Percentiles rank a stretch among this genome's conserved stretches.
phyloP scores from a whole-genome alignment of 768 basidiomycete species.

The Phanerochaete sordida region DNA sequence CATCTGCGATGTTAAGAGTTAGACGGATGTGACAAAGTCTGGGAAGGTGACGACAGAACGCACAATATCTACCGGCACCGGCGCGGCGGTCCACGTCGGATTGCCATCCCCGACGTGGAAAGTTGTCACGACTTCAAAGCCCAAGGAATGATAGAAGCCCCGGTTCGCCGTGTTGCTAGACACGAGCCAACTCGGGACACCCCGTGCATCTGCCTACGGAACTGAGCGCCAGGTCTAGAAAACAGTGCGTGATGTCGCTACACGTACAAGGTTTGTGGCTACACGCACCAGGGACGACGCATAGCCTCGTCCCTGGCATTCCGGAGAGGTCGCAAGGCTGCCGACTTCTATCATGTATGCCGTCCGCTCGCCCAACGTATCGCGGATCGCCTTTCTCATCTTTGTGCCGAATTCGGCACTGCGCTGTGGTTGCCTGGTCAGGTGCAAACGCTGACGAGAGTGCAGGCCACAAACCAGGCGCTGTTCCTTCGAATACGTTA shows the following conservation, averaged over 20 bases:
- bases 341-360: slow-evolving; percentile 12
- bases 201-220: neutral
- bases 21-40: too few species aligned
- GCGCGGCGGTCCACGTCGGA: slow-evolving; percentile 13
- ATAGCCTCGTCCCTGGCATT: slow-evolving; percentile 13
- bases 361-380: neutral
- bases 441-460: neutral
- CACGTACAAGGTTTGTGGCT: slow-evolving; percentile 4
- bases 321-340: slow-evolving; percentile 8
- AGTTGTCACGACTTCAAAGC: slow-evolving; percentile 7
- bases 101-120: slow-evolving; percentile 8
- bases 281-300: slow-evolving; percentile 12
- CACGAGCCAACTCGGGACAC: slow-evolving; percentile 8
- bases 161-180: slow-evolving; percentile 12
- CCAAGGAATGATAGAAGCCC: slow-evolving; percentile 14
- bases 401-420: neutral
- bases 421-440: neutral
- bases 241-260: too few species aligned
- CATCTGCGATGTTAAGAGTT: too few species aligned
- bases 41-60: too few species aligned
- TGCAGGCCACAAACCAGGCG: neutral
- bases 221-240: neutral
- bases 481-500: neutral
- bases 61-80: slow-evolving; percentile 14
- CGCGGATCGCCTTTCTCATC: neutral